Conservation (phyloP, 2,329 filamentous ascomycete species). For the Diaporthe ilicicola region DNA sequence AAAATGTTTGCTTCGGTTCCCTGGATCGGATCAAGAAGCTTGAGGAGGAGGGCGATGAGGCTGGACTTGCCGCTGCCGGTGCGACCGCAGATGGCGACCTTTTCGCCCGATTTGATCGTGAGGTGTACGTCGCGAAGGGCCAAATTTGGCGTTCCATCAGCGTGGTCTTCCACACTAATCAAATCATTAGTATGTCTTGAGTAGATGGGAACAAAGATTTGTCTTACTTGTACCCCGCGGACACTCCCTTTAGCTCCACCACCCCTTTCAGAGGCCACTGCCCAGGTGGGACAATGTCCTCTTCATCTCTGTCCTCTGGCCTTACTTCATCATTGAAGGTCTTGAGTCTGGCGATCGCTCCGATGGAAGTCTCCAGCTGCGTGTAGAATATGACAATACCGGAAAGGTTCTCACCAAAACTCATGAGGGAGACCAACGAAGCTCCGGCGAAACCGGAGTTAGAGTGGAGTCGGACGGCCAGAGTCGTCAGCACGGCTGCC, state of each 20-base stretch:
- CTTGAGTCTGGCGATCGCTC: constrained; percentile 48
- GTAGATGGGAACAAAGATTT: neutral
- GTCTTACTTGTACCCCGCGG: constrained; percentile 39
- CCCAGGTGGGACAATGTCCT: constrained; percentile 38
- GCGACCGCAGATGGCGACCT: constrained; percentile 54
- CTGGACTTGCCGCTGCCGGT: constrained; percentile 56
- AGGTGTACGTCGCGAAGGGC: constrained; percentile 43
- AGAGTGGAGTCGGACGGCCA: constrained; percentile 53
- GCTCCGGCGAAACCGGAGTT: constrained; percentile 50
- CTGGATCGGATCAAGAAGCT: constrained; percentile 50
- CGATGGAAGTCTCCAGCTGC: constrained; percentile 44
- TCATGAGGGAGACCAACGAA: constrained; percentile 48
- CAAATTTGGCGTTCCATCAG: neutral
- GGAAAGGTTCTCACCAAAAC: constrained; percentile 44
- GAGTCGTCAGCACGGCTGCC: constrained; percentile 55
- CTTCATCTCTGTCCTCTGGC: constrained; percentile 41
- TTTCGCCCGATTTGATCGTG: constrained; percentile 43
- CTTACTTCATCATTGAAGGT: constrained; percentile 39
- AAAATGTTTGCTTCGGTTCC: constrained; percentile 41
- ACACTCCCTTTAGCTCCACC: constrained; percentile 38
- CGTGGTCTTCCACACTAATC: neutral
- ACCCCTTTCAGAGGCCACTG: constrained; percentile 38
- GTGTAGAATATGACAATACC: constrained; percentile 45
- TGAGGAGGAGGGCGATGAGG: constrained; percentile 49
- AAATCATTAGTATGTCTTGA: neutral